phyloP scores from a whole-genome alignment of 78 protist genomes.

The Pigoraptor vietnamica region DNA sequence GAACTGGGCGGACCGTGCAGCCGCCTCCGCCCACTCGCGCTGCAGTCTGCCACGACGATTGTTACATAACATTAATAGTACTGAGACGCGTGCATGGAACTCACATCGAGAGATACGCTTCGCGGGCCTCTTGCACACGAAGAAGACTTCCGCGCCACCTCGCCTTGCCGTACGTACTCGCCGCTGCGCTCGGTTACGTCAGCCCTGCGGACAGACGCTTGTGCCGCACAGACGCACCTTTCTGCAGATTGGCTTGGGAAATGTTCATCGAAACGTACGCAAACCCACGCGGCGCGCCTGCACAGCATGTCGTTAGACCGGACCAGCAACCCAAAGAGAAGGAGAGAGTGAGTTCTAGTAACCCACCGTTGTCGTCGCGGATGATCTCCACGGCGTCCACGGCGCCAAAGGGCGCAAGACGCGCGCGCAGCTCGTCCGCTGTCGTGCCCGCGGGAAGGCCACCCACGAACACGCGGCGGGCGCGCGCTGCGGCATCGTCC shows the following conservation, averaged over 20 bases:
- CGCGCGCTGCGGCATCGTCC: not conserved
- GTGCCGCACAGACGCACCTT: not conserved
- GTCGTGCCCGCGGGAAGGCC: not conserved
- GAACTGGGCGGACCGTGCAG: not conserved
- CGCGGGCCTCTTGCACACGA: not conserved
- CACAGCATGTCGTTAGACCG: too few species aligned
- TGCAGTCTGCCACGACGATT: too few species aligned
- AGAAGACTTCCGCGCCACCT: not conserved
- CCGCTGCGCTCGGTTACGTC: too few species aligned
- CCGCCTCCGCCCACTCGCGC: not conserved
- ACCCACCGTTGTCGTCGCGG: too few species aligned
- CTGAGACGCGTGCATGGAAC: not conserved
- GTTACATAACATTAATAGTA: too few species aligned
- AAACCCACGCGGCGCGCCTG: not conserved
- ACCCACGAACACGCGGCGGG: not conserved
- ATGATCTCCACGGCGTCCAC: not conserved
- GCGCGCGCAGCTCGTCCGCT: not conserved
- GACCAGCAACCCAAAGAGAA: too few species aligned
- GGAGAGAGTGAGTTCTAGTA: too few species aligned
- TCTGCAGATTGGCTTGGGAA: not conserved
- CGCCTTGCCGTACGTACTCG: not conserved
- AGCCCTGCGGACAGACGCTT: too few species aligned
- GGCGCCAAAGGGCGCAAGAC: not conserved
- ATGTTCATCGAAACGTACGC: not conserved
- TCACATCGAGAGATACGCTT: not conserved